These are phyloP conservation scores for Emmonsiellopsis sp. DNA, from an alignment of 2,329 filamentous ascomycete species.

Conservation along the genomic window DNA sequence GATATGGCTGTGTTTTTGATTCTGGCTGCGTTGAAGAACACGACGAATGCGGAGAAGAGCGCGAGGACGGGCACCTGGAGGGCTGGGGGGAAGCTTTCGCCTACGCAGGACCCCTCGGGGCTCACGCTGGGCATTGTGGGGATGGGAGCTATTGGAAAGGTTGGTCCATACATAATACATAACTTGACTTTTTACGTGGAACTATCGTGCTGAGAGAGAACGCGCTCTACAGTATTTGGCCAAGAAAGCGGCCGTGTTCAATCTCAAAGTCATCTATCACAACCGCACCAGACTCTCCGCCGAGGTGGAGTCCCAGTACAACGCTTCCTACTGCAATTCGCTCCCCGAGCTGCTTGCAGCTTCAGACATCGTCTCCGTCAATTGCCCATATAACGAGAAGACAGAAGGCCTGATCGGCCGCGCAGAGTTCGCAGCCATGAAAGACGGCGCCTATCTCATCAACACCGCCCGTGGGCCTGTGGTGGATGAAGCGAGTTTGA, in stretches of 20 bases:
- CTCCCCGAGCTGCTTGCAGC: conserved; percentile 31
- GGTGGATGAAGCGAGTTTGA: conserved; percentile 40
- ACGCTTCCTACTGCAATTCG: conserved; percentile 26
- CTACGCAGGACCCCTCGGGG: conserved; percentile 34
- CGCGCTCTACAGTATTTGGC: conserved; percentile 23
- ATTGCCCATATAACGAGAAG: conserved; percentile 36
- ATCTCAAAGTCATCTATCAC: conserved; percentile 36
- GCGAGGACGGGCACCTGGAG: conserved; percentile 32
- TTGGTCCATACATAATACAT: conserved; percentile 5
- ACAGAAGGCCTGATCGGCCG: conserved; percentile 34
- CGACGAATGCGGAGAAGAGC: conserved; percentile 30
- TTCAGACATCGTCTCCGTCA: conserved; percentile 38
- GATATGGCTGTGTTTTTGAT: conserved; percentile 43
- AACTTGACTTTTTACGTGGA: not conserved
- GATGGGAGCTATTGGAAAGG: conserved; percentile 40
- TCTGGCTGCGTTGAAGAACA: conserved; percentile 39
- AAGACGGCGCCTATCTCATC: conserved; percentile 37
- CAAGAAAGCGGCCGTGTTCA: conserved; percentile 31
- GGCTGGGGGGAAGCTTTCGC: conserved; percentile 16
- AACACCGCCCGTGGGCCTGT: conserved; percentile 45
- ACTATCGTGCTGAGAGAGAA: too few relatives aligned
- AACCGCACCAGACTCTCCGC: conserved; percentile 29
- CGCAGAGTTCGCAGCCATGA: conserved; percentile 38
- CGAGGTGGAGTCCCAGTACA: conserved; percentile 26
- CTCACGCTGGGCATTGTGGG: conserved; percentile 41